Evolutionary conservation across 805 yeast genomes (phyloP).

Genomic region (Candida namnaoensis): DNA sequence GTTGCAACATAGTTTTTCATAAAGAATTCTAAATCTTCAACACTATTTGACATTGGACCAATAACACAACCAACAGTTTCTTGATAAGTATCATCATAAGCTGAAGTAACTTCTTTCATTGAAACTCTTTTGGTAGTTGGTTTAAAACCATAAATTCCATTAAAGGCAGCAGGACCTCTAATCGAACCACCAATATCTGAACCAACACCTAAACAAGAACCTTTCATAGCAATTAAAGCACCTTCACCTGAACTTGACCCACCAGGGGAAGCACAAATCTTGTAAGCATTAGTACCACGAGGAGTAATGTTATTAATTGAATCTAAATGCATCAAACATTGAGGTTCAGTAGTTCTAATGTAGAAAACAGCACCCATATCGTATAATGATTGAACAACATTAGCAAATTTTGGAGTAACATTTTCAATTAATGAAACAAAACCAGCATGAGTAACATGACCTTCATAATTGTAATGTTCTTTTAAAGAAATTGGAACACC

Average conservation of each 20-base stretch:
- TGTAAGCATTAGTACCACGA: constrained; percentile 44
- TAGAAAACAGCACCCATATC: constrained; percentile 44
- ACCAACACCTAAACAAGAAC: constrained; percentile 52
- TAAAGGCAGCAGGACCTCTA: constrained; percentile 53
- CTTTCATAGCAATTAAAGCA: constrained; percentile 43
- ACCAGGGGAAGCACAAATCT: constrained; percentile 45
- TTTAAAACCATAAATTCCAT: constrained; percentile 46
- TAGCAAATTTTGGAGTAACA: constrained; percentile 34
- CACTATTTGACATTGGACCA: constrained; percentile 60
- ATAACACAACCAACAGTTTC: constrained; percentile 59
- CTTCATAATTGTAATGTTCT: constrained; percentile 50
- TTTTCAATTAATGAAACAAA: constrained; percentile 42
- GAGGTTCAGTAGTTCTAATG: constrained; percentile 57
- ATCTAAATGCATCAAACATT: constrained; percentile 55
- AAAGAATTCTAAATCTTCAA: constrained; percentile 61
- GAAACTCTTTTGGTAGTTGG: constrained; percentile 46
- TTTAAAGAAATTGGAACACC: constrained; percentile 62
- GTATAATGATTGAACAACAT: constrained; percentile 26
- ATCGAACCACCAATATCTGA: constrained; percentile 63
- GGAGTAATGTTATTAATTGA: constrained; percentile 50
- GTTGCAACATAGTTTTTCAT: constrained; percentile 45
- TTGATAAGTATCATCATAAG: constrained; percentile 15
- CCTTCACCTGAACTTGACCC: constrained; percentile 67
- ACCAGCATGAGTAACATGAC: constrained; percentile 46
- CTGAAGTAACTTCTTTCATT: constrained; percentile 22